A percentile compares a stretch with the other conserved stretches of the same genome.
Evolutionary conservation across 768 basidiomycete genomes (phyloP).

Genomic region (Podaxis sp.): DNA sequence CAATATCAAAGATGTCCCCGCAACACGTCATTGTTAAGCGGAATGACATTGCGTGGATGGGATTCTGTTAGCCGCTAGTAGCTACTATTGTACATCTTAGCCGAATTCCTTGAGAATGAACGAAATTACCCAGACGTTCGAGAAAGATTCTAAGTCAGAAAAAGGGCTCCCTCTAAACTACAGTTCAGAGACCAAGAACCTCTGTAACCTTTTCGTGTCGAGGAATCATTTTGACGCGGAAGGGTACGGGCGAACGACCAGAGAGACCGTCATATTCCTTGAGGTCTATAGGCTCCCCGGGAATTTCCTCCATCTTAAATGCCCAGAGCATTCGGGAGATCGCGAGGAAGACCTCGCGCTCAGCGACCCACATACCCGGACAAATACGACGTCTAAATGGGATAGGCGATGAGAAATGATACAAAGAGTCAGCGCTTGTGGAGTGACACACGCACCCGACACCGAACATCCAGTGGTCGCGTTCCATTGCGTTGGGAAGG

Average conservation of each 20-base stretch:
- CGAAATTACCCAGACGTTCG: neutral
- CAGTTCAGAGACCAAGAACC: neutral
- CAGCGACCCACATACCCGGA: slow-evolving; percentile 43
- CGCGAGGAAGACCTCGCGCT: slow-evolving; percentile 44
- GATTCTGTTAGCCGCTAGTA: no score
- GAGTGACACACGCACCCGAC: slow-evolving; percentile 36
- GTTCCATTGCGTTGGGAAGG: slow-evolving; percentile 37
- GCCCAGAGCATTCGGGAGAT: slow-evolving; percentile 49
- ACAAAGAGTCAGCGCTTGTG: neutral
- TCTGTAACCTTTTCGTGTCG: slow-evolving; percentile 12
- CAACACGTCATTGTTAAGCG: no score
- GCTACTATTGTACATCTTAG: no score
- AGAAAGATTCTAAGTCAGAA: neutral
- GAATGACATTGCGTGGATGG: no score
- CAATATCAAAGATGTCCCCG: no score
- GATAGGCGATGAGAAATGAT: neutral
- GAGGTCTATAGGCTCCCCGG: slow-evolving; percentile 43
- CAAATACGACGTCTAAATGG: slow-evolving; percentile 35
- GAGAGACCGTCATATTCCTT: slow-evolving; percentile 49
- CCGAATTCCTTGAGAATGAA: no score
- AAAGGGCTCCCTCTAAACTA: neutral
- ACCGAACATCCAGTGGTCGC: slow-evolving; percentile 54
- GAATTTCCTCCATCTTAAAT: slow-evolving; percentile 38
- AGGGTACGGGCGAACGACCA: slow-evolving; percentile 45
- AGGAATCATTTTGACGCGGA: slow-evolving; percentile 32